phyloP scores from a whole-genome alignment of 1,139 yeast species.

The Blastobotrys apis region DNA sequence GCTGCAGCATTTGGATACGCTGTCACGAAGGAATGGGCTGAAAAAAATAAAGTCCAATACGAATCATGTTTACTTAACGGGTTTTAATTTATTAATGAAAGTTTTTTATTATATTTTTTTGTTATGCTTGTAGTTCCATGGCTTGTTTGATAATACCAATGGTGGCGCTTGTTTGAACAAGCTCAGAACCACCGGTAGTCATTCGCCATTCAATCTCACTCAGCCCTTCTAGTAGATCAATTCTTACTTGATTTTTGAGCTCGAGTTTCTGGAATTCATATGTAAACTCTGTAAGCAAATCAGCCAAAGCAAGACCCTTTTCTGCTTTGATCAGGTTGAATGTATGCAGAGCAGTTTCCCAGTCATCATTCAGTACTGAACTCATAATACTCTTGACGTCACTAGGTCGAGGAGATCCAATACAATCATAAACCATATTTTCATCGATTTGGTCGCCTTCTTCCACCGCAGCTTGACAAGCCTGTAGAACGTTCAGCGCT shows the following conservation, averaged over 20 bases:
- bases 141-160: slow-evolving; percentile 80
- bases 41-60: slow-evolving; percentile 26
- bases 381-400: slow-evolving; percentile 74
- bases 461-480: slow-evolving; percentile 60
- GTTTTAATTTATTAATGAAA: slow-evolving; percentile 10
- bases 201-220: slow-evolving; percentile 89
- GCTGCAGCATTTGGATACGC: slow-evolving; percentile 40
- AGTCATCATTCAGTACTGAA: slow-evolving; percentile 77
- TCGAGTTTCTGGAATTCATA: slow-evolving; percentile 64
- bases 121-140: slow-evolving; percentile 32
- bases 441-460: slow-evolving; percentile 46
- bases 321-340: slow-evolving; percentile 56
- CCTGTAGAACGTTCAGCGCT: slow-evolving; percentile 89
- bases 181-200: slow-evolving; percentile 88
- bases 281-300: slow-evolving; percentile 71
- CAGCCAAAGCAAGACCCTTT: slow-evolving; percentile 87
- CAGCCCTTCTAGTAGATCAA: slow-evolving; percentile 60
- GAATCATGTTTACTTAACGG: slow-evolving; percentile 22
- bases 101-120: not conserved
- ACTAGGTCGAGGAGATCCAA: slow-evolving; percentile 91
- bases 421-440: slow-evolving; percentile 83
- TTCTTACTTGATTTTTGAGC: slow-evolving; percentile 57
- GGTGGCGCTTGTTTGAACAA: slow-evolving; percentile 83
- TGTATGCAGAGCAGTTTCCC: slow-evolving; percentile 73
- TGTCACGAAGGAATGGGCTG: slow-evolving; percentile 37